phyloP scores from a whole-genome alignment of 83 land plant genomes.

The Thuja plicata region DNA sequence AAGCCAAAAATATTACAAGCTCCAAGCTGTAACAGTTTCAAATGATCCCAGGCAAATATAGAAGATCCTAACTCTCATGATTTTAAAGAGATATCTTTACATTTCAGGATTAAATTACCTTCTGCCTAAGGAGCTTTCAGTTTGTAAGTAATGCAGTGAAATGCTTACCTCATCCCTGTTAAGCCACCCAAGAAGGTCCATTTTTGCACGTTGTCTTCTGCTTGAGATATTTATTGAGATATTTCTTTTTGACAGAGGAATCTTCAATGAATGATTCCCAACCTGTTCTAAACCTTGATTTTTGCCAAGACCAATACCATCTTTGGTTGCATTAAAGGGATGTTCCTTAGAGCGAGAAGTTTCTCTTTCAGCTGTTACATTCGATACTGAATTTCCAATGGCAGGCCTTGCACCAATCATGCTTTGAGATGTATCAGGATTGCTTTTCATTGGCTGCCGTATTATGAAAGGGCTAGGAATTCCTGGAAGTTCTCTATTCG shows the following conservation, averaged over 20 bases:
- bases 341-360: not conserved
- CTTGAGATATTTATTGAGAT: conserved; percentile 3
- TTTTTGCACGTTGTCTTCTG: conserved; percentile 19
- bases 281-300: conserved; percentile 5
- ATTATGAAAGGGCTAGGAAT: conserved; percentile 21
- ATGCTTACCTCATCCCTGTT: conserved; percentile 75
- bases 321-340: conserved; percentile 16
- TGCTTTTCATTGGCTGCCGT: not conserved
- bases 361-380: not conserved
- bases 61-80: not conserved
- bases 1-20: not conserved
- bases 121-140: not conserved
- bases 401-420: not conserved
- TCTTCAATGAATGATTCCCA: not conserved
- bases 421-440: conserved; percentile 8
- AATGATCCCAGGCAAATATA: not conserved
- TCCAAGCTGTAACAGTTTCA: not conserved
- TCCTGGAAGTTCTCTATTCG: conserved; percentile 55
- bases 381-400: not conserved
- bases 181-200: conserved; percentile 39
- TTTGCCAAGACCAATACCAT: not conserved
- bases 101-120: not conserved
- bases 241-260: not conserved
- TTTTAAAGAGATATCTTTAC: not conserved
- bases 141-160: not conserved